Percentiles rank a stretch among this genome's conserved stretches.
Conservation (phyloP, 805 yeast genomes). For the Jamesozyma lodderae region DNA sequence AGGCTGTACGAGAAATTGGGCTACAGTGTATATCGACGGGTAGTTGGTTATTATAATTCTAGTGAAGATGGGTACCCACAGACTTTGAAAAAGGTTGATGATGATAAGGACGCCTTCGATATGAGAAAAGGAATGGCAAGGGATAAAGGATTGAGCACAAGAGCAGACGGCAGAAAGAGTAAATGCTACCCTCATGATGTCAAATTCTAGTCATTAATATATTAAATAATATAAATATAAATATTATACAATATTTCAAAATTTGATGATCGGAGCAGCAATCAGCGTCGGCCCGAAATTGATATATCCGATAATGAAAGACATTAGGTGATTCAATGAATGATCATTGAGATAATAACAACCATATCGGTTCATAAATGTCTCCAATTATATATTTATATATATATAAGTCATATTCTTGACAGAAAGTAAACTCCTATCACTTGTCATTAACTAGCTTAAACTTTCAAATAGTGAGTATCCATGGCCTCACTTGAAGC, state of each 20-base stretch:
- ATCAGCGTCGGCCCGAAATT: no score
- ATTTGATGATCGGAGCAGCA: no score
- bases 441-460: no score
- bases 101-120: constrained; percentile 79
- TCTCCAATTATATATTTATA: no score
- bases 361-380: no score
- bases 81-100: constrained; percentile 40
- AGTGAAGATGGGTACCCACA: constrained; percentile 37
- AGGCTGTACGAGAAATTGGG: constrained; percentile 80
- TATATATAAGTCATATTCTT: no score
- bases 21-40: constrained; percentile 75
- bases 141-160: constrained; percentile 44
- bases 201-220: constrained; percentile 34
- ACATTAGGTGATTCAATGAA: background rate
- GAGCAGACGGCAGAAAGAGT: constrained; percentile 52
- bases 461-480: no score
- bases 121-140: constrained; percentile 62
- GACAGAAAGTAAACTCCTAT: no score
- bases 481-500: constrained; percentile 56
- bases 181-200: constrained; percentile 62
- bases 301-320: background rate
- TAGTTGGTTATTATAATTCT: constrained; percentile 75
- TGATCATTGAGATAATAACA: background rate
- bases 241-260: no score
- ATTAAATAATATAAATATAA: background rate